These are phyloP conservation scores for Aspergillus bombycis DNA, from an alignment of 2,329 filamentous ascomycete species.

Conservation along the genomic window DNA sequence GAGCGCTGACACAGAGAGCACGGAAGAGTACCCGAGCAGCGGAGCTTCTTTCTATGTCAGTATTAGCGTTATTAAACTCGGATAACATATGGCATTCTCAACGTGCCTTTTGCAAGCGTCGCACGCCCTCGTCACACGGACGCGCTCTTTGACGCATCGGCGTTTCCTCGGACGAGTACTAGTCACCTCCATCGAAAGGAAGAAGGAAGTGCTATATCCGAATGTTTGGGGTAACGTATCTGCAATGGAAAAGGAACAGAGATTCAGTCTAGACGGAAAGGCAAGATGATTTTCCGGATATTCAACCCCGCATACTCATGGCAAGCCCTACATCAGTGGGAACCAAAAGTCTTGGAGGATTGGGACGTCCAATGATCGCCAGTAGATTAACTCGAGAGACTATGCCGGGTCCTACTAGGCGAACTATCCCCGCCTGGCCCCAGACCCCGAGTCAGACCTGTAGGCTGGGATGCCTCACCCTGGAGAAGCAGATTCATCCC, in stretches of 20 bases:
- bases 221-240: background rate
- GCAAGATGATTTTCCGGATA: background rate
- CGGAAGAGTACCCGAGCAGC: conserved; percentile 20
- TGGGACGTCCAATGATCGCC: background rate
- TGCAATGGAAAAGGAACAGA: background rate
- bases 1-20: conserved; percentile 16
- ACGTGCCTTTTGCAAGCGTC: conserved; percentile 19
- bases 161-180: conserved; percentile 13
- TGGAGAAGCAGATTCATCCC: no score
- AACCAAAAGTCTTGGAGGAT: background rate
- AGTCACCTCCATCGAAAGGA: conserved; percentile 9
- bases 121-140: conserved; percentile 22
- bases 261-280: background rate
- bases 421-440: no score
- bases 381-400: background rate
- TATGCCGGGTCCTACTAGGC: no score
- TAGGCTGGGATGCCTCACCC: no score
- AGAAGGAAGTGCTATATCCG: background rate
- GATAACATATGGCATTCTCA: background rate
- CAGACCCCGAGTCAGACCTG: background rate
- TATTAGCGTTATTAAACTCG: background rate
- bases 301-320: background rate
- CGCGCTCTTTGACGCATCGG: conserved; percentile 17
- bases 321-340: background rate
- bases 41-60: conserved; percentile 17